A percentile compares a stretch with the other conserved stretches of the same genome.
Evolutionary conservation across 306 rosid genomes (phyloP).

Genomic region (Rosa multiflora): DNA sequence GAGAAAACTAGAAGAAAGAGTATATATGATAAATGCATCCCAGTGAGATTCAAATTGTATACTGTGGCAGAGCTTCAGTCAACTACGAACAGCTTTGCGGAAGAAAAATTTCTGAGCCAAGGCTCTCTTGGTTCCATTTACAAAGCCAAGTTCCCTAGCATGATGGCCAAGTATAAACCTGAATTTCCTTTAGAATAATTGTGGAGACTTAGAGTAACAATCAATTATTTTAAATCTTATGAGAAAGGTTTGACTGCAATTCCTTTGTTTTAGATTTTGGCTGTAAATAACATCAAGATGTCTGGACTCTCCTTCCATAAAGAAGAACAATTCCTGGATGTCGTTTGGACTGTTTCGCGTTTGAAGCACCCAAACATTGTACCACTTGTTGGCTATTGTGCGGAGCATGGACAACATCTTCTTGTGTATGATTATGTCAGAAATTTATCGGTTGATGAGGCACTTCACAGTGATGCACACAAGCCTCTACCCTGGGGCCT

Average conservation of each 20-base stretch:
- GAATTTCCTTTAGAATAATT: background rate
- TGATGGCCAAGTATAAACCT: slow-evolving; percentile 61
- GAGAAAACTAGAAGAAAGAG: slow-evolving; percentile 56
- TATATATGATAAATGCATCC: slow-evolving; percentile 54
- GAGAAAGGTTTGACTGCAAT: slow-evolving; percentile 12
- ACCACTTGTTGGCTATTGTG: slow-evolving; percentile 70
- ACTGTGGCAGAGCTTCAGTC: slow-evolving; percentile 75
- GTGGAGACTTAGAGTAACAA: slow-evolving; percentile 6
- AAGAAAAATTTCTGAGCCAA: slow-evolving; percentile 69
- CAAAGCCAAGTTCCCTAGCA: slow-evolving; percentile 65
- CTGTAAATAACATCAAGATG: slow-evolving; percentile 71
- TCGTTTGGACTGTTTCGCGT: slow-evolving; percentile 68
- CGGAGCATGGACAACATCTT: slow-evolving; percentile 85
- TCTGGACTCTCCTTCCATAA: slow-evolving; percentile 58
- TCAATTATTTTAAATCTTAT: slow-evolving; percentile 13
- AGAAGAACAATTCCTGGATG: slow-evolving; percentile 84
- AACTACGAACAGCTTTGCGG: slow-evolving; percentile 69
- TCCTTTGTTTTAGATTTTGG: slow-evolving; percentile 51
- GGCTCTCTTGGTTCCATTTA: slow-evolving; percentile 91
- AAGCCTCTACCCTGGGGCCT: slow-evolving; percentile 76
- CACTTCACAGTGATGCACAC: slow-evolving; percentile 61
- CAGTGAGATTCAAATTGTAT: slow-evolving; percentile 56
- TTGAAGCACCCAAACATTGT: slow-evolving; percentile 80
- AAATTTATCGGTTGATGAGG: slow-evolving; percentile 57
- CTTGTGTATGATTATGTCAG: slow-evolving; percentile 71